Base-by-base conservation (phyloP, 768 basidiomycete species). In the Mycena alexandri region DNA sequence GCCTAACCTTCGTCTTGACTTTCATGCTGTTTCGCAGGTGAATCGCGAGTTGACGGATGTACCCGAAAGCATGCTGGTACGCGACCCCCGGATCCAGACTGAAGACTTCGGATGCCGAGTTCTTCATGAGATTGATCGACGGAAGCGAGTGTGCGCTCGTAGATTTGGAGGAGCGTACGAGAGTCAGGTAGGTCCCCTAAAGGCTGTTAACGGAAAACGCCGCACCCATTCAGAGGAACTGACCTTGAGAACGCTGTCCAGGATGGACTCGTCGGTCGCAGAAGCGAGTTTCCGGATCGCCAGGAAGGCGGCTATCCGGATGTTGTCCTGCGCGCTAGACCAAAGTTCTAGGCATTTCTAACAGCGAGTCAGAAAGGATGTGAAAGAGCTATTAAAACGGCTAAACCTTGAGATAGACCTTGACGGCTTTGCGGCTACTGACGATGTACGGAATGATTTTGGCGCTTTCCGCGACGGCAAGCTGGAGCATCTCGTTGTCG, bases 1-100 rank as follows among this genome's bases (percentile, higher is more conserved):
- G 33, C 64, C 82, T 7, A 47, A 91, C 94, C 85, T 95, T 95
- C 33, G 89, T 91, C 75, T 92, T 91, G 44, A 90, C 83, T 79
- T 96, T 96, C 89, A 95, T 94, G 77, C 93, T 94, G 73, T 93
- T 94, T 60, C 98, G 83, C 44, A 99, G 83, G 74, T 94, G 94
- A 60, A 99, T 92, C 2, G 97, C 98, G 36, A 99, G 88, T 77
- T 96, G 94, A 46, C 98, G 90, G 70, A 98, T 96, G 78, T 95
- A 98, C 11, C 92, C 91, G 81, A 99, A 99, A 3, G 95, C 95
- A 73, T 98, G 96, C 73, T 96, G 95, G 78, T 99, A 99, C 13
- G 94, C 84, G 11, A 83, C 79, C 16, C 86, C 84, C 67, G 90
- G 91, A 73, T 93, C 85, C 57, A 95, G 79, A 70, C 90, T 91